These are phyloP conservation scores for Rhododendron henanense DNA, from an alignment of 148 eudicot genomes.

Conservation along the genomic window DNA sequence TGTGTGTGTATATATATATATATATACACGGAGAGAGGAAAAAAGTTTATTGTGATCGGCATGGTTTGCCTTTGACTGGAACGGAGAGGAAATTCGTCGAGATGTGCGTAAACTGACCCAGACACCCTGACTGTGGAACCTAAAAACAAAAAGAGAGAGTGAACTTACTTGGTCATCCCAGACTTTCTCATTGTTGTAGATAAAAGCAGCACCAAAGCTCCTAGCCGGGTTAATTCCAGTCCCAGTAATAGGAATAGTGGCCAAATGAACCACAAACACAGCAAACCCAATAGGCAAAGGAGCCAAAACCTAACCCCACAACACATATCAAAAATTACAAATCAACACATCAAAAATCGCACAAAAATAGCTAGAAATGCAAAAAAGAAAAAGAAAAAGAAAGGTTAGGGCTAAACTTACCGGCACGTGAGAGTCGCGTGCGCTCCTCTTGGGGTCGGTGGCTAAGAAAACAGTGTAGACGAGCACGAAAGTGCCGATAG, in stretches of 20 bases:
- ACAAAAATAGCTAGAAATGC: not conserved
- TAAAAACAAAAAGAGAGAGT: too few relatives aligned
- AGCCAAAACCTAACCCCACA: slow-evolving; percentile 36
- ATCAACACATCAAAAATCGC: not conserved
- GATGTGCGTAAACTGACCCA: too few relatives aligned
- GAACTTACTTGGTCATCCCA: slow-evolving; percentile 54
- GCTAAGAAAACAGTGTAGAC: slow-evolving; percentile 9
- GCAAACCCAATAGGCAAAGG: slow-evolving; percentile 76
- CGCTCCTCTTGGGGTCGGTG: slow-evolving; percentile 35
- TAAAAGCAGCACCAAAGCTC: slow-evolving; percentile 67
- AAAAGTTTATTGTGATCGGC: too few relatives aligned
- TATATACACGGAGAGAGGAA: too few relatives aligned
- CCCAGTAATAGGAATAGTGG: slow-evolving; percentile 71
- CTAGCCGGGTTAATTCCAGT: slow-evolving; percentile 81
- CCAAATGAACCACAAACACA: slow-evolving; percentile 71
- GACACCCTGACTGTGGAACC: too few relatives aligned
- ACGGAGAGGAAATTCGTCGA: too few relatives aligned
- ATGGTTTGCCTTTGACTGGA: too few relatives aligned
- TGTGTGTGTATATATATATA: too few relatives aligned
- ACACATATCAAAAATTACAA: not conserved
- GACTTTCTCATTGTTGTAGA: slow-evolving; percentile 42
- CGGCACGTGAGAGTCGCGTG: slow-evolving; percentile 24
- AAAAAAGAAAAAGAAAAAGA: not conserved
- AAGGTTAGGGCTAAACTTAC: slow-evolving; percentile 12
- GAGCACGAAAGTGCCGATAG: not conserved